Evolutionary conservation across 192 early-diverging fungal species (phyloP), one percentile per base, ranked within the genome.

Genomic region (Backusella circina): DNA sequence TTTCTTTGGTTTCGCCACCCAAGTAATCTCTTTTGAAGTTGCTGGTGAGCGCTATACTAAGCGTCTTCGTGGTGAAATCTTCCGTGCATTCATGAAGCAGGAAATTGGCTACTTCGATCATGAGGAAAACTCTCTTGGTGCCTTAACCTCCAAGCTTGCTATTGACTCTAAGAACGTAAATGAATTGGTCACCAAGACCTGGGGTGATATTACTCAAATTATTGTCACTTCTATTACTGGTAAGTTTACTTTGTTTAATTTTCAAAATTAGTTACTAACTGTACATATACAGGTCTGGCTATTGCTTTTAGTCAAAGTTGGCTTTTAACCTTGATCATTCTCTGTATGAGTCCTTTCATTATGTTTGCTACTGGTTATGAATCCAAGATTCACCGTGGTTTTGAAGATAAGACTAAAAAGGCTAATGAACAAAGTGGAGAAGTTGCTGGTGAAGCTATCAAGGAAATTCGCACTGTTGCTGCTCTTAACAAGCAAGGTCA

Each of bases 61-160:
- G 67, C 79, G 87, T 0, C 78, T 95, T 32, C 91, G 96, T 44
- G 84, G 84, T 51, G 73, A 83, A 23, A 80, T 85, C 5, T 97
- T 97, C 84, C 68, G 81, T 1, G 82, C 93, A 6, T 90, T 96
- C 75, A 75, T 97, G 70, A 81, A 88, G 13, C 96, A 98, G 82
- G 93, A 97, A 51, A 91, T 94, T 38, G 92, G 79, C 3, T 98
- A 87, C 84, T 98, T 96, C 84, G 96, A 98, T 80, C 77, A 88
- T 12, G 88, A 90, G 66, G 83, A 85, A 57, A 90, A 93, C 75
- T 86, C 87, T 54, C 87, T 89, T 6, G 97, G 97, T 33, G 89
- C 90, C 21, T 78, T 98, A 54, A 94, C 94, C 23, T 87, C 92
- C n/a, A 81, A 88, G 37, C 86, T 98, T 37, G 91, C 96, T 12